Conservation (phyloP, 1,284 basidiomycete species). For the Tetrapyrgos nigripes region DNA sequence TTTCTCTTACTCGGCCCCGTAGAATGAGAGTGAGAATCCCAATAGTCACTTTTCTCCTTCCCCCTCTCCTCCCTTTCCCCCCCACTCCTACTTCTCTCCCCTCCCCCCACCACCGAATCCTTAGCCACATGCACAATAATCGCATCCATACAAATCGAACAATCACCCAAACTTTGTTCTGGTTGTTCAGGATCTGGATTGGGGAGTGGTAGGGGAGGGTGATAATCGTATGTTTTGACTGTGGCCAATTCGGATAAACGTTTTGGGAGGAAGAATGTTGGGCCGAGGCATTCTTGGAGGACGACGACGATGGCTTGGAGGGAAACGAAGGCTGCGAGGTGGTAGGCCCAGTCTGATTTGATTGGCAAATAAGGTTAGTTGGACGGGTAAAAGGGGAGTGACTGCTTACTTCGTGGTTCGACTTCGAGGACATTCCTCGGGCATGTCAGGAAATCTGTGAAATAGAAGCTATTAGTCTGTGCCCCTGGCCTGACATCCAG, state of each 20-base stretch:
- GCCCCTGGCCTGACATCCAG: background rate
- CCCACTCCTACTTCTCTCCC: conserved; percentile 27
- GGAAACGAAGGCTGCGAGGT: conserved; percentile 65
- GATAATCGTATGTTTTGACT: conserved; percentile 82
- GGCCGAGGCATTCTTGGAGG: conserved; percentile 80
- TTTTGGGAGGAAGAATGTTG: conserved; percentile 81
- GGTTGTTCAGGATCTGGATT: conserved; percentile 75
- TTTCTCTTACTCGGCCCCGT: conserved; percentile 30
- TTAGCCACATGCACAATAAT: conserved; percentile 63
- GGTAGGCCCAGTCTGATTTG: conserved; percentile 60
- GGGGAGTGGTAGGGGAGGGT: conserved; percentile 78
- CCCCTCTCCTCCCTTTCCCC: conserved; percentile 26
- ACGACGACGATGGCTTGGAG: conserved; percentile 72
- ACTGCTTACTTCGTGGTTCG: conserved; percentile 63
- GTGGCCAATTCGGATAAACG: conserved; percentile 70
- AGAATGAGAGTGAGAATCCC: too few relatives aligned
- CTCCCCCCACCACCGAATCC: conserved; percentile 34
- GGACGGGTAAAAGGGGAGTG: conserved; percentile 1
- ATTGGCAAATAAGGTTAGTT: conserved; percentile 2
- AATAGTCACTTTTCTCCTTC: conserved; percentile 27
- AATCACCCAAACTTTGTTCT: conserved; percentile 79
- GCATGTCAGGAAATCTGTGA: conserved; percentile 79
- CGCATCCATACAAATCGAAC: conserved; percentile 91
- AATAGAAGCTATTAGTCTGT: background rate
- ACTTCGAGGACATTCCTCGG: conserved; percentile 87